These are phyloP conservation scores for Somion occarium DNA, from an alignment of 1,284 basidiomycete species.

Conservation along the genomic window DNA sequence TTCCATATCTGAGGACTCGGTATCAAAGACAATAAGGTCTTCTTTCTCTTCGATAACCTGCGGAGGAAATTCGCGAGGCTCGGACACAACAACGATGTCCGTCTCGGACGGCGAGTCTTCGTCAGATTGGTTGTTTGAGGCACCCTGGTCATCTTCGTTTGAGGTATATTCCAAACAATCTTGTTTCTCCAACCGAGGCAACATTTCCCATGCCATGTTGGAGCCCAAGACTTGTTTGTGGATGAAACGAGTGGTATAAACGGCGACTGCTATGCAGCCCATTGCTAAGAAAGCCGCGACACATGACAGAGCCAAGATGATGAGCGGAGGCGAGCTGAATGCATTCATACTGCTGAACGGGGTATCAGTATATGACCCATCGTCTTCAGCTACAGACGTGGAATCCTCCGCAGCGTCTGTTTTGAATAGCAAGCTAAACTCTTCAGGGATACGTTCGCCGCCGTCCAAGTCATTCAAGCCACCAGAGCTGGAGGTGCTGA, in stretches of 20 bases:
- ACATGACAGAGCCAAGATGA: constrained; percentile 33
- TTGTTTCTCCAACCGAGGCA: constrained; percentile 30
- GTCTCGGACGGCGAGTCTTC: not conserved
- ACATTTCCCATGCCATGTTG: constrained; percentile 28
- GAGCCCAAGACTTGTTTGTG: constrained; percentile 27
- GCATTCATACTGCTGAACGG: not conserved
- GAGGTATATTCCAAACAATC: not conserved
- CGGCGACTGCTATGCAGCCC: constrained; percentile 28
- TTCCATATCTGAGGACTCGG: constrained; percentile 12
- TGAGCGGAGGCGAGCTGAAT: constrained; percentile 16
- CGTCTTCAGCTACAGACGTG: not conserved
- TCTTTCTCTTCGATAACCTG: not conserved
- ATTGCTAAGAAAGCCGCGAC: constrained; percentile 33
- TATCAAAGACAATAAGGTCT: constrained; percentile 5
- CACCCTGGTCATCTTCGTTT: not conserved
- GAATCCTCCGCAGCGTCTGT: not conserved
- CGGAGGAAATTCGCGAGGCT: not conserved
- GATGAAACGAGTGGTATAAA: constrained; percentile 32
- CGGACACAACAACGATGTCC: not conserved
- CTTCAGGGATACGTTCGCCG: constrained; percentile 10
- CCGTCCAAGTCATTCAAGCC: constrained; percentile 29
- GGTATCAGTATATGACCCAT: not conserved
- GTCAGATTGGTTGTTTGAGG: not conserved
- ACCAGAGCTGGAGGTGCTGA: constrained; percentile 17
- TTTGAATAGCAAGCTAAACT: not conserved